Base-by-base conservation (phyloP, 1,284 basidiomycete species). In the Tilletiopsis washingtonensis region DNA sequence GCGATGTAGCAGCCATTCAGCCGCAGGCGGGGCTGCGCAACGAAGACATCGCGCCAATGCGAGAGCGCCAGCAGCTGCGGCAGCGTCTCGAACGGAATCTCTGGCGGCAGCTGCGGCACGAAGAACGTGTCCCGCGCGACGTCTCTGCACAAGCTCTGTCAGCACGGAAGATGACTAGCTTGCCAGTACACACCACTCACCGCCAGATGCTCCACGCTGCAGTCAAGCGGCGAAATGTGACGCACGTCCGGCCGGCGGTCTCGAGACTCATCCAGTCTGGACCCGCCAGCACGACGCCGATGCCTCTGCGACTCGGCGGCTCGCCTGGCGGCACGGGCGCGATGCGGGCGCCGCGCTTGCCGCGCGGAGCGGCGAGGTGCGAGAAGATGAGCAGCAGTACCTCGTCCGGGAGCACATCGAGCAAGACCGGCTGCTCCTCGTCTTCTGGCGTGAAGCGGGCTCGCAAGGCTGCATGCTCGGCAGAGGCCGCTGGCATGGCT, bases 1-100 rank as follows among this genome's bases (percentile, higher is more conserved):
- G 70, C 67, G 37, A 70, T 70, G 54, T 73, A 73, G 45, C 54
- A 56, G 17, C 70, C 70, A 29, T 70, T 69, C 45, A 69, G 50
- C 12, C 66, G 59, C 23, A 73, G 47, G 2, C 70, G 63, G 11
- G 70, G 70, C 40, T 73, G 64, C 34, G 69, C 56, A 51, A 73
- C 43, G 40, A 67, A 73, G 6, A 54, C 49, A 1, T 60, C 61
- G 26, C 70, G 62, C 67, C 69, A 71, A 47, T 67, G 59, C n/a
- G 9, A n/a, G 2, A 38, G 46, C 21, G 54, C 49, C 36, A 61
- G 60, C 5, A 38, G 45, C 41, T 49, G 54, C 32, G 52, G 53
- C 5, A 69, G 55, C 17, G 40, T 37, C n/a, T 36, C 25, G 2
- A 55, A 48, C 23, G 53, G 25, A 1, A 42, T 5, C 9, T 11